phyloP scores from a whole-genome alignment of 768 basidiomycete genomes.

The Boletus pseudo-olivaceus region DNA sequence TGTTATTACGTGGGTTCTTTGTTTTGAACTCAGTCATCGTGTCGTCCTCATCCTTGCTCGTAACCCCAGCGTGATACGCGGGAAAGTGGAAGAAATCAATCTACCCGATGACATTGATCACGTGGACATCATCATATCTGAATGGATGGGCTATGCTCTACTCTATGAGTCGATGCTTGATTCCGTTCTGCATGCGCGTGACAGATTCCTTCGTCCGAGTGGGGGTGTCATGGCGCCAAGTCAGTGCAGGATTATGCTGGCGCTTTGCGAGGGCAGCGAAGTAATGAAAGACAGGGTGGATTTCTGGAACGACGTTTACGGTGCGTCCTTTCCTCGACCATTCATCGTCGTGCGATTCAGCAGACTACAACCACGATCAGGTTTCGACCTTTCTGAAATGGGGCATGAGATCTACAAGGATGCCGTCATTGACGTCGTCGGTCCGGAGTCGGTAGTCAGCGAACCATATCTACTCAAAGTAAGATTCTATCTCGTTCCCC shows the following conservation, averaged over 20 bases:
- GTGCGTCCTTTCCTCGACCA: constrained; percentile 37
- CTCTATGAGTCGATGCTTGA: constrained; percentile 98
- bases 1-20: constrained; percentile 56
- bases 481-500: constrained; percentile 7
- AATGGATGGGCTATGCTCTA: constrained; percentile 96
- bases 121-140: constrained; percentile 94
- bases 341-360: neutral
- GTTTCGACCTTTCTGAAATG: constrained; percentile 89
- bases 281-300: constrained; percentile 77
- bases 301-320: constrained; percentile 92
- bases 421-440: constrained; percentile 78
- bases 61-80: constrained; percentile 64
- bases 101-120: constrained; percentile 68
- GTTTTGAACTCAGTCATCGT: neutral
- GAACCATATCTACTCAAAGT: constrained; percentile 68
- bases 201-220: constrained; percentile 70
- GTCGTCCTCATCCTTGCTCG: constrained; percentile 6
- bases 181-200: constrained; percentile 85
- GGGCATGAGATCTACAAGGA: constrained; percentile 69
- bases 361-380: constrained; percentile 36
- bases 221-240: constrained; percentile 88
- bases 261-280: constrained; percentile 71
- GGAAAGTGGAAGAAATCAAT: constrained; percentile 85
- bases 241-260: constrained; percentile 83
- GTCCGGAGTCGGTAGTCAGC: constrained; percentile 61